These are phyloP conservation scores for Corynespora cassiicola DNA, from an alignment of 2,329 filamentous ascomycete genomes.

Conservation along the genomic window DNA sequence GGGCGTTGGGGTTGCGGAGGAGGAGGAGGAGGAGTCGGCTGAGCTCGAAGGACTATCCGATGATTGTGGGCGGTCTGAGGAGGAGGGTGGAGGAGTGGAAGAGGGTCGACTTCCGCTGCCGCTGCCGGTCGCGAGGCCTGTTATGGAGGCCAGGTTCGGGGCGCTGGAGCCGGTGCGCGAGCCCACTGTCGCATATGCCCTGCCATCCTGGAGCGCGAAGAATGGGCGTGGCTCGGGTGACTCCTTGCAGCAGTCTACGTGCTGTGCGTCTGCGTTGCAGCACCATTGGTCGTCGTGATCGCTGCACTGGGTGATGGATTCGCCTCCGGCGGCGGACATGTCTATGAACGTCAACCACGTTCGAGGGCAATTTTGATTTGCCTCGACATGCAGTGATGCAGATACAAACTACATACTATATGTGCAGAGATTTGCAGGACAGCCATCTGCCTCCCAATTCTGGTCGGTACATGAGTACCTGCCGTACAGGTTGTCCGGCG, in stretches of 20 bases:
- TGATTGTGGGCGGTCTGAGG: no score
- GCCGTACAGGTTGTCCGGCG: conserved; percentile 30
- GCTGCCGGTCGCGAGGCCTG: conserved; percentile 27
- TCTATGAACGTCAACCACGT: conserved; percentile 16
- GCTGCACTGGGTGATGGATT: conserved; percentile 39
- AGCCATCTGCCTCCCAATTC: conserved; percentile 38
- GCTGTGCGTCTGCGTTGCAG: conserved; percentile 35
- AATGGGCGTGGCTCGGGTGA: conserved; percentile 37
- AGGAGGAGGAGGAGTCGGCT: conserved; percentile 7
- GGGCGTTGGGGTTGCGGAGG: conserved; percentile 18
- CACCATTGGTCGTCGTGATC: conserved; percentile 43
- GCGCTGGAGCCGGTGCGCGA: conserved; percentile 11
- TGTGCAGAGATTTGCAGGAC: conserved; percentile 43
- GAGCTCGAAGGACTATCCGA: conserved; percentile 1
- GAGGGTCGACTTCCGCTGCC: conserved; percentile 13
- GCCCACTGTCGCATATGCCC: conserved; percentile 40
- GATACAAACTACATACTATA: conserved; percentile 26
- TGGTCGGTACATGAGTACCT: conserved; percentile 45
- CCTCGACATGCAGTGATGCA: neutral
- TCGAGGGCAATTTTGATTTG: neutral
- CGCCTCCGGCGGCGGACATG: conserved; percentile 30
- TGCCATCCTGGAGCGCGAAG: conserved; percentile 38
- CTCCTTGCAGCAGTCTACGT: conserved; percentile 42
- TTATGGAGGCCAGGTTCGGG: conserved; percentile 32
- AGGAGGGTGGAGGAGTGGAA: conserved; percentile 16